Percentiles rank a stretch among this genome's conserved stretches.
phyloP scores from a whole-genome alignment of 1,284 basidiomycete genomes.

The Abortiporus biennis region DNA sequence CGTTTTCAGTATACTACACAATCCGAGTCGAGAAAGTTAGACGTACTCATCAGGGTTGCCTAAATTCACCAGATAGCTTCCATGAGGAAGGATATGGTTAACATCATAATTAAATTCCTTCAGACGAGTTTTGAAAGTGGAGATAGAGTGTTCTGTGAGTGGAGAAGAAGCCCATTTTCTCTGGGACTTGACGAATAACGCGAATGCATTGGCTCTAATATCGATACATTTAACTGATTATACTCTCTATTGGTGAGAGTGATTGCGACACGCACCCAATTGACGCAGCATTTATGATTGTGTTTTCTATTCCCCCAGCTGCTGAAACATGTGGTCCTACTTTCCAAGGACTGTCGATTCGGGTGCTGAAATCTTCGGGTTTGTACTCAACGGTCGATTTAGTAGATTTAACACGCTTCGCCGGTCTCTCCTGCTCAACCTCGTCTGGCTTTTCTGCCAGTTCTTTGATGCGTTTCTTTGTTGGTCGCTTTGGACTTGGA shows the following conservation, averaged over 20 bases:
- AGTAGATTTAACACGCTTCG: too few relatives aligned
- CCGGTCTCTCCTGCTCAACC: too few relatives aligned
- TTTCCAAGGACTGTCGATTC: slow-evolving; percentile 46
- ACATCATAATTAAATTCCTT: slow-evolving; percentile 51
- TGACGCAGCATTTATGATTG: slow-evolving; percentile 64
- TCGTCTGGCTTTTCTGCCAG: too few relatives aligned
- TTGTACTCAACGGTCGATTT: slow-evolving; percentile 4
- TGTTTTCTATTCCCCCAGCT: slow-evolving; percentile 74
- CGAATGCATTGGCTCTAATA: slow-evolving; percentile 75
- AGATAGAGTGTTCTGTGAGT: slow-evolving; percentile 43
- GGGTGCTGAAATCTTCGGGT: slow-evolving; percentile 15
- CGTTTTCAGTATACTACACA: neutral
- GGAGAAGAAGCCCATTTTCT: slow-evolving; percentile 71
- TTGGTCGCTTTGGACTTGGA: too few relatives aligned
- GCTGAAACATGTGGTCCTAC: slow-evolving; percentile 82
- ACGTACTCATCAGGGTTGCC: slow-evolving; percentile 73
- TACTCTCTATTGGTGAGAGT: neutral
- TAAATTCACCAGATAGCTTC: slow-evolving; percentile 82
- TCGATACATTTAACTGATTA: neutral
- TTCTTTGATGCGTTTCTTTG: too few relatives aligned
- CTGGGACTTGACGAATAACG: slow-evolving; percentile 81
- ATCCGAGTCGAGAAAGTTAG: neutral
- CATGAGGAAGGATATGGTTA: slow-evolving; percentile 69
- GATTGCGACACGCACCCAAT: slow-evolving; percentile 45
- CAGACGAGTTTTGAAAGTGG: slow-evolving; percentile 53